phyloP scores from a whole-genome alignment of 148 eudicot species.

The Rhododendron ovatum region DNA sequence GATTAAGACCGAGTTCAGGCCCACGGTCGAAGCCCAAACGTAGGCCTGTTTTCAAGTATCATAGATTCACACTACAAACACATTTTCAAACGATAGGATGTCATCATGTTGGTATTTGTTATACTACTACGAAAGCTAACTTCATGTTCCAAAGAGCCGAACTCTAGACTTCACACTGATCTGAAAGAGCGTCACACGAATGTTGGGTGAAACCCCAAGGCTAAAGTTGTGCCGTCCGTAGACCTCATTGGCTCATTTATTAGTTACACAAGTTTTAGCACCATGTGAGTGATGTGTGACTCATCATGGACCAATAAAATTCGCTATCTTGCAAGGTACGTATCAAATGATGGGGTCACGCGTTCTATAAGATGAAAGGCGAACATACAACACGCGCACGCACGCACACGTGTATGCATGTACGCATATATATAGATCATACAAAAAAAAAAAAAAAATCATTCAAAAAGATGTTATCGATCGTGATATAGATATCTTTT shows the following conservation, averaged over 20 bases:
- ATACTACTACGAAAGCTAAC: too few species aligned
- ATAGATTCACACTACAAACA: background rate
- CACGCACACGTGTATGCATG: too few species aligned
- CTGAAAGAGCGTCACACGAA: background rate
- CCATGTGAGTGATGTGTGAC: background rate
- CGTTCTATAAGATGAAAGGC: background rate
- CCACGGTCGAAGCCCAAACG: background rate
- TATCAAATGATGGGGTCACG: background rate
- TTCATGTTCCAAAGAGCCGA: too few species aligned
- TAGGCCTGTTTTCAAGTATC: background rate
- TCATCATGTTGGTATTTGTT: background rate
- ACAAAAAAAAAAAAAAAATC: too few species aligned
- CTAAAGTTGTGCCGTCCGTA: too few species aligned
- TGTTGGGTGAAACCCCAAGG: background rate
- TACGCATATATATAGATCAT: too few species aligned
- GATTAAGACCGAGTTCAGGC: background rate
- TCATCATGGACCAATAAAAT: background rate
- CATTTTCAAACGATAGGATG: background rate
- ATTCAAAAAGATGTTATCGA: too few species aligned
- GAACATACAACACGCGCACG: background rate
- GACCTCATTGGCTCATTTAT: too few species aligned
- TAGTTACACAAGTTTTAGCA: background rate
- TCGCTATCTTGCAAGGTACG: background rate
- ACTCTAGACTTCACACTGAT: too few species aligned
- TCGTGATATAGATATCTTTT: too few species aligned